Evolutionary conservation across 2,329 filamentous ascomycete species (phyloP), one percentile per base, ranked within the genome.

Genomic region (Bipolaris victoriae): DNA sequence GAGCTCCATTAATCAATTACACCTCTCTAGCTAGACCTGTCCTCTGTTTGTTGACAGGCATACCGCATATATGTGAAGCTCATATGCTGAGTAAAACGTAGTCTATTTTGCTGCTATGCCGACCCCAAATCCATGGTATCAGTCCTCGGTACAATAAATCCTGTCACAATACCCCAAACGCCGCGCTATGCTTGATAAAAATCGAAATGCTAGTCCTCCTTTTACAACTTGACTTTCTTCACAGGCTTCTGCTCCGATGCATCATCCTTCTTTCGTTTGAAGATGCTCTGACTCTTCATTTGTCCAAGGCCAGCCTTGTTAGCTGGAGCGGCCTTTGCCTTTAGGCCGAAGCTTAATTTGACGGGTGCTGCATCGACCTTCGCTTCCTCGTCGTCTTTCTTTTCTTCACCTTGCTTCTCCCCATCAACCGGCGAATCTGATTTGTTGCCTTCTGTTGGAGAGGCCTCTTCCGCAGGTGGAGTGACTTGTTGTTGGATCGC

Each of bases 371-470:
- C 26, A 13, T 73, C 72, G 18, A 67, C 65, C 29, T 77, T 71
- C 47, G 77, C 77, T n/a, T 78, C 72, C 31, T 76, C 75, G 76
- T 75, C 57, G 18, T 49, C 43, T 33, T 77, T 89, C 76, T 97
- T 69, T 95, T 96, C 51, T 89, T 84, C 77, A 94, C 92, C 3
- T 88, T 94, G 70, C 94, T 91, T 3, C 89, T 94, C 69, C 90
- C 95, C 81, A 90, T 92, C 1, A 87, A 88, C 52, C 84, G 84
- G 60, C 86, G 86, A 53, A 77, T 73, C 18, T 75, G 72, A 10
- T 81, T 83, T 31, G 75, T 72, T 41, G 49, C 69, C 65, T 29
- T 65, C 78, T 5, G 62, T 57, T 13, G 64, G 61, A 4, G 70
- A 64, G 10, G 68, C 39, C 16, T 49, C 78, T 7, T 76, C 69